Percentiles rank a stretch among this genome's conserved stretches.
Conservation (phyloP, 345 rosid species). For the Gossypium raimondii region DNA sequence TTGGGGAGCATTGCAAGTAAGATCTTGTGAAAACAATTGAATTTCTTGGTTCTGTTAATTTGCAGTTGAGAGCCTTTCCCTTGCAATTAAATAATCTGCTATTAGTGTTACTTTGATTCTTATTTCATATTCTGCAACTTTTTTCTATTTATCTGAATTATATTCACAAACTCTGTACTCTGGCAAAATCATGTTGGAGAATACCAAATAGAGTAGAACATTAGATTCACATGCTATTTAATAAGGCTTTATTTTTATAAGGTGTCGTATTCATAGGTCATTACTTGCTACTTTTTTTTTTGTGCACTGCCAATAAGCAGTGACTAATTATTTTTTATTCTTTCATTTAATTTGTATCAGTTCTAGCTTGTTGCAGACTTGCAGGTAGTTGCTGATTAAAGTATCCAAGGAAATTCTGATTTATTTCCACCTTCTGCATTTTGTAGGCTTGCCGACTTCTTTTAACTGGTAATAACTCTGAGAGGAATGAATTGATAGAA, state of each 20-base stretch:
- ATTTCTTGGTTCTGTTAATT: slow-evolving; percentile 11
- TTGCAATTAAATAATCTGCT: background rate
- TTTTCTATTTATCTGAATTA: background rate
- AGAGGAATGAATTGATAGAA: slow-evolving; percentile 47
- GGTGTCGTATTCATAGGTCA: no score
- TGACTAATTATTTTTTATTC: no score
- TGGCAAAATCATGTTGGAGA: background rate
- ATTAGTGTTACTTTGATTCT: background rate
- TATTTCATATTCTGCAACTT: background rate
- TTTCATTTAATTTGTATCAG: background rate
- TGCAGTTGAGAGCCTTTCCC: background rate
- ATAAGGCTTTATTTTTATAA: no score
- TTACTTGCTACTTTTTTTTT: no score
- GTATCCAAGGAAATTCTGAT: slow-evolving; percentile 9
- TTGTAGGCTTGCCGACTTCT: slow-evolving; percentile 71
- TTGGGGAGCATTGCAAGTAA: slow-evolving; percentile 78
- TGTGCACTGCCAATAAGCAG: no score
- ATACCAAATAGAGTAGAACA: background rate
- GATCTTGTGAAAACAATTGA: slow-evolving; percentile 21
- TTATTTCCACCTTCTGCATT: background rate
- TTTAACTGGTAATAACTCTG: slow-evolving; percentile 46
- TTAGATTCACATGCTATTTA: background rate
- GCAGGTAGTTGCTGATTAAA: background rate
- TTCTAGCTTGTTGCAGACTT: background rate
- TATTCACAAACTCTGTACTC: background rate